Conservation (phyloP, 2,329 filamentous ascomycete genomes). For the Cladosporium halotolerans region DNA sequence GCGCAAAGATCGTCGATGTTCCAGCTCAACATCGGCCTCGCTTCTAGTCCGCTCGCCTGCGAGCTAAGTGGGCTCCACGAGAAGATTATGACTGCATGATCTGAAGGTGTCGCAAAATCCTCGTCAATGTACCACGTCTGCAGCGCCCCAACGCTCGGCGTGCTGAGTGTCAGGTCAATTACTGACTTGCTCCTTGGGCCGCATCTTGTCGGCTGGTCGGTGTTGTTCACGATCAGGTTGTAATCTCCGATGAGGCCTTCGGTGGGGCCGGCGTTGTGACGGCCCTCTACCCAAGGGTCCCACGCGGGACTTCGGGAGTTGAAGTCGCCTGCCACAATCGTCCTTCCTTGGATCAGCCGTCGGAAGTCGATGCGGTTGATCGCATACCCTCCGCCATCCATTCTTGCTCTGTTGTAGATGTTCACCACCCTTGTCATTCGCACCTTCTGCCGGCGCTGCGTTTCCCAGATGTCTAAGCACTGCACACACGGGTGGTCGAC, state of each 20-base stretch:
- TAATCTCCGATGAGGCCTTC: neutral
- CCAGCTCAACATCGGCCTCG: neutral
- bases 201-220: neutral
- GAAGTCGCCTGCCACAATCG: neutral
- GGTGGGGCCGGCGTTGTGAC: neutral
- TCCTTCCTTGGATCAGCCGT: neutral
- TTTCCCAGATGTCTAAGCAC: neutral
- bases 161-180: neutral
- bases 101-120: neutral
- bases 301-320: neutral
- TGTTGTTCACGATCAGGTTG: neutral
- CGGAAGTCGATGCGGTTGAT: neutral
- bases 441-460: neutral
- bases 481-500: neutral
- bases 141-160: neutral
- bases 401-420: neutral
- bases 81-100: neutral
- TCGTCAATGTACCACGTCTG: neutral
- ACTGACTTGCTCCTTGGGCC: neutral
- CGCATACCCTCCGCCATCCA: neutral
- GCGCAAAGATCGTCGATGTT: neutral
- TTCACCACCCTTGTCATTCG: neutral
- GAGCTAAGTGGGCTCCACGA: neutral
- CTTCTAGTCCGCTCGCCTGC: neutral
- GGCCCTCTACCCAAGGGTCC: neutral